Conservation (phyloP, 208 protist species). For the Angomonas ambiguus region DNA sequence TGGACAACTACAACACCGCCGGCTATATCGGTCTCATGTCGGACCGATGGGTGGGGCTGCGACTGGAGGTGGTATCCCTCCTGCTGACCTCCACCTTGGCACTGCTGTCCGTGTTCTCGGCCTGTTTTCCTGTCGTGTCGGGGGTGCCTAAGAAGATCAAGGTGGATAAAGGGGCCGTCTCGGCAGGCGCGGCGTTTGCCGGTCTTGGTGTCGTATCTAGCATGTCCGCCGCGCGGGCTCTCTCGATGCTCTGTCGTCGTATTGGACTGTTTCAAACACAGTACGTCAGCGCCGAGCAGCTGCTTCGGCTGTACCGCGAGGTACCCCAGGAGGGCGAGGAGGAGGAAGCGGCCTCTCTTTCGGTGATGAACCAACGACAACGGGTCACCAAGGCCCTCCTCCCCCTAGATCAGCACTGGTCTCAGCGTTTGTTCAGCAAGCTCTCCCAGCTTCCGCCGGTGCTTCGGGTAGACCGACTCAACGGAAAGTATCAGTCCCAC, state of each 20-base stretch:
- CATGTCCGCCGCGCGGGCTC: slow-evolving; percentile 44
- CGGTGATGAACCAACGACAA: not conserved
- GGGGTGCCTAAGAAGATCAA: slow-evolving; percentile 7
- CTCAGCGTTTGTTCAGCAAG: not conserved
- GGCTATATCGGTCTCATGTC: slow-evolving; percentile 42
- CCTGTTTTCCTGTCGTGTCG: slow-evolving; percentile 24
- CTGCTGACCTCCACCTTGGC: slow-evolving; percentile 56
- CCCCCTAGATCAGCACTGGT: not conserved
- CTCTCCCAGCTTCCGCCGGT: slow-evolving; percentile 17
- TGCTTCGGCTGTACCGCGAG: slow-evolving; percentile 34
- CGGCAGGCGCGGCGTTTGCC: slow-evolving; percentile 35
- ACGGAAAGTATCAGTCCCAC: slow-evolving; percentile 58
- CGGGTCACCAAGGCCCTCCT: not conserved
- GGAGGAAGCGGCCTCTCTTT: not conserved
- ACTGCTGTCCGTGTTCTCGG: slow-evolving; percentile 49
- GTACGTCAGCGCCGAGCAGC: slow-evolving; percentile 71
- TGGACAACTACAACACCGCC: slow-evolving; percentile 58
- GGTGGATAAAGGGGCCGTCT: slow-evolving; percentile 16
- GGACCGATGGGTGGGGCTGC: slow-evolving; percentile 68
- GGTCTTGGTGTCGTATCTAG: slow-evolving; percentile 60
- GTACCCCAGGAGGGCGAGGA: slow-evolving; percentile 18
- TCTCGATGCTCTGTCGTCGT: slow-evolving; percentile 59
- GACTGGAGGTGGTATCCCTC: slow-evolving; percentile 64
- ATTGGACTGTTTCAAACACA: slow-evolving; percentile 77
- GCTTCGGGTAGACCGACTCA: slow-evolving; percentile 57